A percentile compares a stretch with the other conserved stretches of the same genome.
Evolutionary conservation across 208 protist genomes (phyloP).

Genomic region (Leishmania tarentolae): DNA sequence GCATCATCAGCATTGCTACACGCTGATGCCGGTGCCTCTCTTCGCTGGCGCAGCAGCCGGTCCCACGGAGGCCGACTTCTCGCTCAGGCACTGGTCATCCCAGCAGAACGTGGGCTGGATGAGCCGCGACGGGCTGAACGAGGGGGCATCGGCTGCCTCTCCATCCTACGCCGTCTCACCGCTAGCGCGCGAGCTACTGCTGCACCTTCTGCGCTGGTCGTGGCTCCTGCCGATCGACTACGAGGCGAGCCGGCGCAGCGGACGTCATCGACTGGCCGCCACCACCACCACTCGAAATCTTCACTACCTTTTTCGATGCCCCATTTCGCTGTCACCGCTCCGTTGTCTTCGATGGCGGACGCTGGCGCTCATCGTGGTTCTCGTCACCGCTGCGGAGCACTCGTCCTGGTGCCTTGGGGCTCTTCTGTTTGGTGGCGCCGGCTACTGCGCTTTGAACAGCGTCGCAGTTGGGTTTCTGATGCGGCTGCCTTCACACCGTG

Average conservation of each 20-base stretch:
- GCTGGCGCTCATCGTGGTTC: constrained; percentile 11
- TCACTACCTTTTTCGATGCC: neutral
- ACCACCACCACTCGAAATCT: neutral
- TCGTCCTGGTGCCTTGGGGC: constrained; percentile 5
- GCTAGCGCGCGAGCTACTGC: constrained; percentile 53
- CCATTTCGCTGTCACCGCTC: neutral
- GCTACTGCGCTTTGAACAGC: constrained; percentile 9
- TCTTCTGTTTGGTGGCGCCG: neutral
- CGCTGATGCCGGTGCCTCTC: constrained; percentile 48
- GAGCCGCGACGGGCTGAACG: neutral
- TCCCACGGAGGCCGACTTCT: constrained; percentile 27
- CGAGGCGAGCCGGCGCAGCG: constrained; percentile 8
- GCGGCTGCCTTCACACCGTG: constrained; percentile 18
- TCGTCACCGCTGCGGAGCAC: constrained; percentile 4
- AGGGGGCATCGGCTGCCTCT: neutral
- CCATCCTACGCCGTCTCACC: constrained; percentile 44
- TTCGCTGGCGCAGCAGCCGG: constrained; percentile 17
- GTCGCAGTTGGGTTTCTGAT: constrained; percentile 9
- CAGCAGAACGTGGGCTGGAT: neutral
- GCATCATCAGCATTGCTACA: constrained; percentile 70
- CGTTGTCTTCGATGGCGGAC: neutral
- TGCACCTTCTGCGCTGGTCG: constrained; percentile 55
- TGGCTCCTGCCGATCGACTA: constrained; percentile 66
- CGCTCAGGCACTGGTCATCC: neutral
- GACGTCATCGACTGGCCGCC: neutral